A percentile compares a stretch with the other conserved stretches of the same genome.
Conservation (phyloP, 176 grass and related monocot species). For the Zoysia japonica region DNA sequence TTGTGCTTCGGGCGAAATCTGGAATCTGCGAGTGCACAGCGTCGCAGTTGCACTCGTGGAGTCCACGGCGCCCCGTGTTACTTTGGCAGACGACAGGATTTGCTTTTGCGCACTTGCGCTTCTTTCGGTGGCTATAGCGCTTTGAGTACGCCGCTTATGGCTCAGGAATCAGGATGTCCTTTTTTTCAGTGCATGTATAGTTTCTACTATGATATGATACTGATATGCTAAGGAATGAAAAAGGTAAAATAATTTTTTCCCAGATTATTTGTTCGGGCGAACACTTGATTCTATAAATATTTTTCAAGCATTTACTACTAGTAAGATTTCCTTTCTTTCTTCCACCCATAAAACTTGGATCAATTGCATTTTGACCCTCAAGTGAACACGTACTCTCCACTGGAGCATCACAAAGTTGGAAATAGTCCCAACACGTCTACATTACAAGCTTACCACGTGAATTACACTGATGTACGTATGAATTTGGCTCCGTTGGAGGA, state of each 20-base stretch:
- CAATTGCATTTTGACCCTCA: too few relatives aligned
- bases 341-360: too few relatives aligned
- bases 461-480: too few relatives aligned
- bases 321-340: too few relatives aligned
- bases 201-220: background rate
- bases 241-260: too few relatives aligned
- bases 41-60: background rate
- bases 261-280: too few relatives aligned
- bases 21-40: constrained; percentile 25
- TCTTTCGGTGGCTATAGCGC: constrained; percentile 24
- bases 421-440: too few relatives aligned
- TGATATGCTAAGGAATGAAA: background rate
- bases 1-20: constrained; percentile 10
- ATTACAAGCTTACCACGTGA: background rate
- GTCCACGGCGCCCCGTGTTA: background rate
- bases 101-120: constrained; percentile 31
- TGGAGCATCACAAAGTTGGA: too few relatives aligned
- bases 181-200: background rate
- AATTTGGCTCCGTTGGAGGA: too few relatives aligned
- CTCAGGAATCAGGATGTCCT: background rate
- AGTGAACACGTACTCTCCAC: background rate
- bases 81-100: constrained; percentile 23
- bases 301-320: too few relatives aligned
- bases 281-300: too few relatives aligned
- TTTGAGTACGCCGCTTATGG: background rate